Conservation (phyloP, 306 rosid species). For the Potentilla sterilis region DNA sequence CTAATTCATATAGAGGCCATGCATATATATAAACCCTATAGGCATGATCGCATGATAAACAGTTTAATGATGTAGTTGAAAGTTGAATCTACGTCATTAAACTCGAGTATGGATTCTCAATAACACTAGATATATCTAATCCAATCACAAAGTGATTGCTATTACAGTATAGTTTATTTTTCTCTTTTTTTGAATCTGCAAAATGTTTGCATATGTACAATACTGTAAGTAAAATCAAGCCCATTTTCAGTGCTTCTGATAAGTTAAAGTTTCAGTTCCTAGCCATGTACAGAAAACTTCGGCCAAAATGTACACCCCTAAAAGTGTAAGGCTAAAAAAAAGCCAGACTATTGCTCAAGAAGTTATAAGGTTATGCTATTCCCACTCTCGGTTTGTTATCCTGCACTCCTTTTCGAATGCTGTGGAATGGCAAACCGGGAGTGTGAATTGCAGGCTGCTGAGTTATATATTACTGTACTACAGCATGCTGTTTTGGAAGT, state of each 20-base stretch:
- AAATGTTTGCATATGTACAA: neutral
- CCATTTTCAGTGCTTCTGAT: neutral
- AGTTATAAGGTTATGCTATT: neutral
- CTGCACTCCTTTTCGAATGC: neutral
- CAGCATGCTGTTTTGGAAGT: neutral
- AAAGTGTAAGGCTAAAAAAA: neutral
- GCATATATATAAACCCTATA: no score
- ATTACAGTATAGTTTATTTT: no score
- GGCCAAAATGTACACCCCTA: neutral
- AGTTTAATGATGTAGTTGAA: no score
- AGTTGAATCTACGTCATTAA: no score
- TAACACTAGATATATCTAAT: no score
- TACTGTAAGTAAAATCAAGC: neutral
- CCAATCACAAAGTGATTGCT: no score
- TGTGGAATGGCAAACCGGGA: neutral
- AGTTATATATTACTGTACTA: neutral
- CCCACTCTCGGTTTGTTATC: neutral
- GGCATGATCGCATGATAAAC: no score
- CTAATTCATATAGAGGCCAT: no score
- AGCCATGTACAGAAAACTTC: neutral
- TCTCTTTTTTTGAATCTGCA: no score
- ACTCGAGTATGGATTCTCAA: no score
- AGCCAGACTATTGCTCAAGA: neutral
- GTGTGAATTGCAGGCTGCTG: neutral
- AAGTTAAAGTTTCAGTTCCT: neutral